A percentile compares a stretch with the other conserved stretches of the same genome.
Conservation (phyloP, 805 yeast genomes). For the Candida ascalaphidarum region DNA sequence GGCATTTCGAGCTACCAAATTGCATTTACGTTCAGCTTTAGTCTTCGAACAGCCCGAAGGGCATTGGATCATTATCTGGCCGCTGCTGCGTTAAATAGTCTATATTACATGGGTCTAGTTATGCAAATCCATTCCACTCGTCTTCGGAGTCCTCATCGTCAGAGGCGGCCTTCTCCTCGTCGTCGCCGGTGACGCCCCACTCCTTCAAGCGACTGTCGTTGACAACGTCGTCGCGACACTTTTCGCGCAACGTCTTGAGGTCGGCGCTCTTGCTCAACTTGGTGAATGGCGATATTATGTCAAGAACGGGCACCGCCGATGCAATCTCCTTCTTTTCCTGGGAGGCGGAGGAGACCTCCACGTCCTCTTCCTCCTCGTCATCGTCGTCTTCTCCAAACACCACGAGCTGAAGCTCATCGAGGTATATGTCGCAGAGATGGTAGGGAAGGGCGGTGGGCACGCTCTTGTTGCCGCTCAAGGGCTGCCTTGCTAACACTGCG, state of each 20-base stretch:
- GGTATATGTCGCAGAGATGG: conserved; percentile 75
- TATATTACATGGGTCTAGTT: too few relatives aligned
- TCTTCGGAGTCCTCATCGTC: background rate
- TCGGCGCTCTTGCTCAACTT: conserved; percentile 39
- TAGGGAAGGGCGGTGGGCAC: conserved; percentile 72
- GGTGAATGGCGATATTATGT: conserved; percentile 54
- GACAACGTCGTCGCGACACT: conserved; percentile 58
- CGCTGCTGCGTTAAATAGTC: conserved; percentile 3
- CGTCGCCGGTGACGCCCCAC: conserved; percentile 45
- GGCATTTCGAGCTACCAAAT: background rate
- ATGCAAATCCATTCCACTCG: too few relatives aligned
- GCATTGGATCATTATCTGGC: conserved; percentile 3
- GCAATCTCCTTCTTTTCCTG: conserved; percentile 28
- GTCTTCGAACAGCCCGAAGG: background rate
- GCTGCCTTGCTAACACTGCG: conserved; percentile 31
- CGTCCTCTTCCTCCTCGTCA: conserved; percentile 30
- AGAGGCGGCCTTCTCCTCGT: conserved; percentile 1
- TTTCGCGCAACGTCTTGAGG: conserved; percentile 57
- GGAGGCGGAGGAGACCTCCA: conserved; percentile 11
- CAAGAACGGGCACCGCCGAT: conserved; percentile 41
- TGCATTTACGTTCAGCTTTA: background rate
- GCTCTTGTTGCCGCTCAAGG: conserved; percentile 50
- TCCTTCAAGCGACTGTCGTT: conserved; percentile 51
- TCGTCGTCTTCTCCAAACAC: conserved; percentile 41
- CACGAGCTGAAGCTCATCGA: conserved; percentile 76